A percentile compares a stretch with the other conserved stretches of the same genome.
These are phyloP conservation scores for Botrytis deweyae DNA, from an alignment of 2,329 filamentous ascomycete species.

Conservation along the genomic window DNA sequence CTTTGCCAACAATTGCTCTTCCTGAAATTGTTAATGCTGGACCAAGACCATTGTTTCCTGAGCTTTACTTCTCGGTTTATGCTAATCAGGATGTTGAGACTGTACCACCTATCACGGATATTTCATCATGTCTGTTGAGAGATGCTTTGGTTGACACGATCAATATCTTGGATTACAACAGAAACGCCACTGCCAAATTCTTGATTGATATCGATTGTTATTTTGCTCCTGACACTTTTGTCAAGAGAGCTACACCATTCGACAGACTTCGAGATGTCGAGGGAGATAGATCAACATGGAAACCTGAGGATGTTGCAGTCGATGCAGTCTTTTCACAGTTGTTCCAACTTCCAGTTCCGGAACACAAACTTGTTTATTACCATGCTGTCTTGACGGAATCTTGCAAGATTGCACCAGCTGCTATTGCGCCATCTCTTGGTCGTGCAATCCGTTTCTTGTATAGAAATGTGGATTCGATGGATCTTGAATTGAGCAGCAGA, in stretches of 20 bases:
- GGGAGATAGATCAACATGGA: slow-evolving; percentile 75
- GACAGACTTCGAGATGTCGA: slow-evolving; percentile 77
- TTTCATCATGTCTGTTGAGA: slow-evolving; percentile 79
- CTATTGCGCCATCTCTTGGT: slow-evolving; percentile 92
- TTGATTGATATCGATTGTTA: slow-evolving; percentile 94
- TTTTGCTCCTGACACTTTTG: slow-evolving; percentile 85
- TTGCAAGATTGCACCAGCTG: slow-evolving; percentile 92
- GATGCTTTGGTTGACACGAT: slow-evolving; percentile 90
- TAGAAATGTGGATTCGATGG: slow-evolving; percentile 75
- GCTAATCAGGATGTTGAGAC: slow-evolving; percentile 83
- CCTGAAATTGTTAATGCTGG: slow-evolving; percentile 75
- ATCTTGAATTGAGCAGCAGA: slow-evolving; percentile 80
- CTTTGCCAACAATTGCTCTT: slow-evolving; percentile 72
- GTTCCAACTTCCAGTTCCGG: slow-evolving; percentile 79
- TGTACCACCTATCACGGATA: slow-evolving; percentile 72
- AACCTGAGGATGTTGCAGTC: slow-evolving; percentile 95
- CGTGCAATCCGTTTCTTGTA: slow-evolving; percentile 92
- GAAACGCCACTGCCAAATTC: slow-evolving; percentile 80
- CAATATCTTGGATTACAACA: slow-evolving; percentile 90
- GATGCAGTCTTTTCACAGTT: slow-evolving; percentile 96
- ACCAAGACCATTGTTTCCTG: slow-evolving; percentile 77
- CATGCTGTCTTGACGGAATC: slow-evolving; percentile 92
- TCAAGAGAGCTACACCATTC: slow-evolving; percentile 89
- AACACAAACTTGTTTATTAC: slow-evolving; percentile 96
- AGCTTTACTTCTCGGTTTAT: slow-evolving; percentile 93